Conservation (phyloP, 768 basidiomycete species). For the Pulveroboletus sp. region DNA sequence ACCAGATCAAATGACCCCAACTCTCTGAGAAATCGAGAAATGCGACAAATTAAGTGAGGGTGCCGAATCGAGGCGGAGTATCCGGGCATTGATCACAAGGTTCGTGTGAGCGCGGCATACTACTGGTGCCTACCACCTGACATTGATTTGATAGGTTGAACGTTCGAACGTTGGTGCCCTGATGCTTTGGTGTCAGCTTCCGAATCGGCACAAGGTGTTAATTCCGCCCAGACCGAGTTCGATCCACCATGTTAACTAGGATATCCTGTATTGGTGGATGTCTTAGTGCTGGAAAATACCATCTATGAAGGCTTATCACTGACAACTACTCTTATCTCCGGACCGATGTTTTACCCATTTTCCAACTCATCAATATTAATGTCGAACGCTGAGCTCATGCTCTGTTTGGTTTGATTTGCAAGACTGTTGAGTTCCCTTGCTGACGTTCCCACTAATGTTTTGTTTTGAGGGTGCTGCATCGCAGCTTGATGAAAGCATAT, state of each 20-base stretch:
- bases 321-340: not conserved
- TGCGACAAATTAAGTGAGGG: not conserved
- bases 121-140: not conserved
- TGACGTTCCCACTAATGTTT: not conserved
- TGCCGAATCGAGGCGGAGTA: not conserved
- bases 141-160: not conserved
- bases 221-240: no score
- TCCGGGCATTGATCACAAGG: not conserved
- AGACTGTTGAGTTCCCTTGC: not conserved
- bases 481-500: not conserved
- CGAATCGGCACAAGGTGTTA: not conserved
- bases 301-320: not conserved
- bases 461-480: not conserved
- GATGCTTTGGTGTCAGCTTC: not conserved
- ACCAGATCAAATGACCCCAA: no score
- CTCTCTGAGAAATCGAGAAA: not conserved
- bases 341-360: no score
- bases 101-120: not conserved
- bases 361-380: no score
- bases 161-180: not conserved
- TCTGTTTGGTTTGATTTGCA: not conserved
- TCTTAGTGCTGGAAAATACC: not conserved
- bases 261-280: not conserved
- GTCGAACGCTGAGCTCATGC: not conserved
- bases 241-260: not conserved